phyloP scores from a whole-genome alignment of 192 early-diverging fungal species.

The Entrophospora sp. region DNA sequence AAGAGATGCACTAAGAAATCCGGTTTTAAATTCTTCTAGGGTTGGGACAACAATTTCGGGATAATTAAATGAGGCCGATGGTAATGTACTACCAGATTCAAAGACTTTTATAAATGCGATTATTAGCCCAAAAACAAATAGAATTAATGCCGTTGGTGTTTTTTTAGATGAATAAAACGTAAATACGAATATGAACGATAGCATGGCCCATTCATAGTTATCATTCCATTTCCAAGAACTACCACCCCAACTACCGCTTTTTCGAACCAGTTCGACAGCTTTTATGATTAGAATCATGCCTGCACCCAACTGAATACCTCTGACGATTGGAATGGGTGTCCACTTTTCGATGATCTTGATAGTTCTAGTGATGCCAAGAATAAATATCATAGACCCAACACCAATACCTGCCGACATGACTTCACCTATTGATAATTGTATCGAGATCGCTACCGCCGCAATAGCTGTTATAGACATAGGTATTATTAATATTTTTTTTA shows the following conservation, averaged over 20 bases:
- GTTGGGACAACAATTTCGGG: conserved; percentile 49
- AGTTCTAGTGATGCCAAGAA: conserved; percentile 60
- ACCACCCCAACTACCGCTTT: conserved; percentile 44
- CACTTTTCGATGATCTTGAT: conserved; percentile 58
- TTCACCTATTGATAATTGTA: conserved; percentile 57
- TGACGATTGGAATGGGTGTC: conserved; percentile 65
- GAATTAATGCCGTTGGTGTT: conserved; percentile 58
- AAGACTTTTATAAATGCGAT: conserved; percentile 54
- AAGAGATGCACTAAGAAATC: conserved; percentile 72
- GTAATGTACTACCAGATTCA: conserved; percentile 18
- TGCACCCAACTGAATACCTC: conserved; percentile 72
- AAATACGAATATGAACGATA: conserved; percentile 62
- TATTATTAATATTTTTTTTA: not conserved
- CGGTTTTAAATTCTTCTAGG: conserved; percentile 53
- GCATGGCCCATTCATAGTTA: conserved; percentile 63
- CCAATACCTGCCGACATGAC: conserved; percentile 64
- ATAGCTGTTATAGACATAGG: conserved; percentile 48
- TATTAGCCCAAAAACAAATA: conserved; percentile 62
- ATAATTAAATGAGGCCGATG: conserved; percentile 32
- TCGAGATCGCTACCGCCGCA: conserved; percentile 69
- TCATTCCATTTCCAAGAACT: conserved; percentile 54
- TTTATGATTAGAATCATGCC: conserved; percentile 62
- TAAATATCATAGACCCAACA: conserved; percentile 53
- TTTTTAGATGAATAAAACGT: conserved; percentile 54
- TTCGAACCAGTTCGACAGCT: conserved; percentile 52